Evolutionary conservation across 805 yeast genomes (phyloP).

Genomic region (Myxozyma monticola): DNA sequence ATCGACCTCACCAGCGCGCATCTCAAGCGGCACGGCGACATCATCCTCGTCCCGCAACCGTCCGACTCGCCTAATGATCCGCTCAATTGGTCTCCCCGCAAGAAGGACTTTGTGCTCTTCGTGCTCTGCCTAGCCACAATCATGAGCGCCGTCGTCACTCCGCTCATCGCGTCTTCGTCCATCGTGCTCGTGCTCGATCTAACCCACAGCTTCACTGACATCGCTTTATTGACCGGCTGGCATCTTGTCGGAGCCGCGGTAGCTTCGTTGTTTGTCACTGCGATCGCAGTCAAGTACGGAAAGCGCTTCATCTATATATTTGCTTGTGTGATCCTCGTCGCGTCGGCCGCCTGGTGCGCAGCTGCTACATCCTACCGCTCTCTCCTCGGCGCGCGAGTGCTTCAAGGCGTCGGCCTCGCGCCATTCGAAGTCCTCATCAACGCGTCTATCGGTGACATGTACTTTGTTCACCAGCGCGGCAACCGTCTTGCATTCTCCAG

Average conservation of each 20-base stretch:
- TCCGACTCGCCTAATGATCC: conserved; percentile 71
- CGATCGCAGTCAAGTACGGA: conserved; percentile 28
- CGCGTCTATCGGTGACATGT: conserved; percentile 67
- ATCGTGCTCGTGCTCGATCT: conserved; percentile 23
- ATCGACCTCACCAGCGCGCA: neutral
- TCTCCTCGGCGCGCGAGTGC: conserved; percentile 35
- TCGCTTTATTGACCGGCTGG: conserved; percentile 30
- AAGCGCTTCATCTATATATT: conserved; percentile 26
- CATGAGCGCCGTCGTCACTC: conserved; percentile 24
- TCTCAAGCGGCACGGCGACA: conserved; percentile 45
- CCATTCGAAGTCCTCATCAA: conserved; percentile 74
- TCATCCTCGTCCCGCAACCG: conserved; percentile 65
- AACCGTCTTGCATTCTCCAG: conserved; percentile 71
- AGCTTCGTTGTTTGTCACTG: conserved; percentile 21
- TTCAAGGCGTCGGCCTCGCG: conserved; percentile 62
- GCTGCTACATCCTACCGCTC: conserved; percentile 29
- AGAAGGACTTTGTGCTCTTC: conserved; percentile 20
- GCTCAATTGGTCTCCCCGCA: conserved; percentile 54
- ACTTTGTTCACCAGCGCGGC: conserved; percentile 75
- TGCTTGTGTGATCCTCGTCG: conserved; percentile 22
- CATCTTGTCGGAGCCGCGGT: conserved; percentile 26
- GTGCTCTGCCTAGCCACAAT: conserved; percentile 27
- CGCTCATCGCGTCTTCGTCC: conserved; percentile 27
- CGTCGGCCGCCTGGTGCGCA: conserved; percentile 26
- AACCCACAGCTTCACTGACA: conserved; percentile 8